A percentile compares a stretch with the other conserved stretches of the same genome.
These are phyloP conservation scores for Ilyonectria robusta DNA, from an alignment of 2,329 filamentous ascomycete species.

Conservation along the genomic window DNA sequence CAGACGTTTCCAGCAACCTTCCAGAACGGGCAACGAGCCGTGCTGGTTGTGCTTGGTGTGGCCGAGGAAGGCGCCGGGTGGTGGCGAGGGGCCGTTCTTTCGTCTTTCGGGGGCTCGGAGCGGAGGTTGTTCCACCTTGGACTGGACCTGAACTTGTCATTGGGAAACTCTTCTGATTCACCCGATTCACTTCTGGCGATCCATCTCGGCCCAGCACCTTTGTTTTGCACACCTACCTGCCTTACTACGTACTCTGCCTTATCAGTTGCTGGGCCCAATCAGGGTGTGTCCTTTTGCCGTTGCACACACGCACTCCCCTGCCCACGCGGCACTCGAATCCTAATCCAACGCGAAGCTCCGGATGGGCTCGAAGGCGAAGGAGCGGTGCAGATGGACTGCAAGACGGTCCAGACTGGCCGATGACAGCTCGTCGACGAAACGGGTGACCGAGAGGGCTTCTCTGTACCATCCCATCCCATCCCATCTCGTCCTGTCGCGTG, in stretches of 20 bases:
- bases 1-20: slow-evolving; percentile 50
- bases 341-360: too few relatives aligned
- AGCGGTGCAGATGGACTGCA: background rate
- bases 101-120: background rate
- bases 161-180: background rate
- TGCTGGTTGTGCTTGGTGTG: slow-evolving; percentile 31
- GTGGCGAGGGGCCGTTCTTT: slow-evolving; percentile 9
- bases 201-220: background rate
- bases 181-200: background rate
- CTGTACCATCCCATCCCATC: too few relatives aligned
- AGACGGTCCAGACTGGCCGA: too few relatives aligned
- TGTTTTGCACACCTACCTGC: too few relatives aligned
- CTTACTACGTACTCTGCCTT: background rate
- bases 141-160: too few relatives aligned
- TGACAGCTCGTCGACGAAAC: background rate
- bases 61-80: slow-evolving; percentile 41
- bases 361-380: too few relatives aligned
- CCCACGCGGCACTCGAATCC: too few relatives aligned
- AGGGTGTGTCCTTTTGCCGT: too few relatives aligned
- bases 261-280: background rate
- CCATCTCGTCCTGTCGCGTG: too few relatives aligned
- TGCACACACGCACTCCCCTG: too few relatives aligned
- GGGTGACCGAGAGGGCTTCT: background rate
- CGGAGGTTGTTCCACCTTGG: background rate
- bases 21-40: slow-evolving; percentile 40